Evolutionary conservation across 805 yeast species (phyloP), one percentile per base, ranked within the genome.

Genomic region (Diddensiella caesifluorescens): DNA sequence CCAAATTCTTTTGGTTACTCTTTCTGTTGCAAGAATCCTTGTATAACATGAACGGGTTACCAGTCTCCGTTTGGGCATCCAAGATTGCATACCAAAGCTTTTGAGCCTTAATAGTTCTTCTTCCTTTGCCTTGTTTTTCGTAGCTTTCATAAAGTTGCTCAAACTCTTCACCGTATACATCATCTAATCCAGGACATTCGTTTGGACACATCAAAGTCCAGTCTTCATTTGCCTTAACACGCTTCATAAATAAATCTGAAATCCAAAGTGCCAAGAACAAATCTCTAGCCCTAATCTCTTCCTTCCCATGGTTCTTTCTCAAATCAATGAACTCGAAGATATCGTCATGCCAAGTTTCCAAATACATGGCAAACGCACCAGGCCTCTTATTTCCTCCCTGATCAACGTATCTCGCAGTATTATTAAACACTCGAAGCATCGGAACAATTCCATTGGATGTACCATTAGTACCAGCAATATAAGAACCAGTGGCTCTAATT

Each of bases 301-400:
- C 97, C 51, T 85, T 86, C 41, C 97, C 97, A 54, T 88, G 95
- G 54, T 87, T 89, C 64, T 89, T 89, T 53, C 88, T 73, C 48
- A 90, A 69, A 41, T 88, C 88, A 34, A 90, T 61, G 52, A 89
- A 82, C 41, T 80, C 90, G 57, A 85, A 78, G 26, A 89, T 70
- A 56, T 89, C 97, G 2, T 85, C 75, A 57, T 89, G 97, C 97
- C 97, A 89, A 39, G 97, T 97, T 64, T 89, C 97, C 25, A 89
- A 60, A 59, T 88, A 90, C 21, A 88, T 64, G 22, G 95, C 95
- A 62, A 90, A 82, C 1, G 97, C 97, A 44, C 97, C 97, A 0
- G 97, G 97, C 52, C 97, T 70, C 62, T 87, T 87, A 65, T 88
- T 89, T 32, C 97, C 97, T 45, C 97, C 97, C 67, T 90, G 97